These are phyloP conservation scores for Erucastrum elatum DNA, from an alignment of 345 rosid species.

Conservation along the genomic window DNA sequence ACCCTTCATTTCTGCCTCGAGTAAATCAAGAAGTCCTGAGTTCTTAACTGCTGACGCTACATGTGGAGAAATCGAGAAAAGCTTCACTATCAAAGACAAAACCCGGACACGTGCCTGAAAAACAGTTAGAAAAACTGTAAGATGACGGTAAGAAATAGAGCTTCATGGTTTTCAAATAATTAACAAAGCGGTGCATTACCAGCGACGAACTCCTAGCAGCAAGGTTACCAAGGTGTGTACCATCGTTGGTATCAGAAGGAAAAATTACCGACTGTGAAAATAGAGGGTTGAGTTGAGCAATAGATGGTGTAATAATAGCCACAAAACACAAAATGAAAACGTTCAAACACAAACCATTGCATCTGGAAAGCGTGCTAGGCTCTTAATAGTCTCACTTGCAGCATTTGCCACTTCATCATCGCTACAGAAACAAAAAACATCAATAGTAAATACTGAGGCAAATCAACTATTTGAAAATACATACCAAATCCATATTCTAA, in stretches of 20 bases:
- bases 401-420: constrained; percentile 78
- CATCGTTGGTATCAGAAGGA: constrained; percentile 51
- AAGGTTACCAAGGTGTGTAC: constrained; percentile 68
- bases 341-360: constrained; percentile 59
- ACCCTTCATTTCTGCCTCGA: constrained; percentile 71
- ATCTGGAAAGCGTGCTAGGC: constrained; percentile 59
- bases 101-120: constrained; percentile 84
- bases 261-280: constrained; percentile 62
- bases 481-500: not conserved
- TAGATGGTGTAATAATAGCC: not conserved
- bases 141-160: constrained; percentile 1
- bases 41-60: constrained; percentile 66
- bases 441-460: not conserved
- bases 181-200: constrained; percentile 46
- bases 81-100: constrained; percentile 80
- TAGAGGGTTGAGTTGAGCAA: not conserved
- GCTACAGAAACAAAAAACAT: constrained; percentile 40
- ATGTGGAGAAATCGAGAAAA: constrained; percentile 69
- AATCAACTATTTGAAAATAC: not conserved
- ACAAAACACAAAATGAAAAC: not conserved
- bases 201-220: constrained; percentile 63
- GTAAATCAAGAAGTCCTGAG: constrained; percentile 64
- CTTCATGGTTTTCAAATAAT: not conserved
- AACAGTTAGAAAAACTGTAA: constrained; percentile 10
- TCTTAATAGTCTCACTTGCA: constrained; percentile 66